These are phyloP conservation scores for Chaetoceros tenuissimus DNA, from an alignment of 108 stramenopile species.

Conservation along the genomic window DNA sequence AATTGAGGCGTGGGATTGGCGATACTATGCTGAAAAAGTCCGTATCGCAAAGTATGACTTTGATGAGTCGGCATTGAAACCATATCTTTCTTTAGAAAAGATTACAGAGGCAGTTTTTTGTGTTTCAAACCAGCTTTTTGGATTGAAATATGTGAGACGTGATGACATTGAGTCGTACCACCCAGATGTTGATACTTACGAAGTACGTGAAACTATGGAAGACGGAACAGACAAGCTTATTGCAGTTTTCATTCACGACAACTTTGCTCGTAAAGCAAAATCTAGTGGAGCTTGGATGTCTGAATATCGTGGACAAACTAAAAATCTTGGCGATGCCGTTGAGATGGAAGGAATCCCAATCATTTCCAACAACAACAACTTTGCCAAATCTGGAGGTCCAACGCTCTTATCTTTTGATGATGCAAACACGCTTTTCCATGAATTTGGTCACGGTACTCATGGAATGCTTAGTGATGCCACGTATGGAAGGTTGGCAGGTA, in stretches of 20 bases:
- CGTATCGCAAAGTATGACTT: constrained; percentile 56
- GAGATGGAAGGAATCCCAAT: constrained; percentile 55
- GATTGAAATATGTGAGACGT: constrained; percentile 43
- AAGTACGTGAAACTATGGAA: constrained; percentile 38
- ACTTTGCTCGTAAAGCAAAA: constrained; percentile 59
- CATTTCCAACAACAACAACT: constrained; percentile 76
- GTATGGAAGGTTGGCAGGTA: constrained; percentile 57
- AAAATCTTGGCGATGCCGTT: constrained; percentile 44
- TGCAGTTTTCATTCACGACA: constrained; percentile 68
- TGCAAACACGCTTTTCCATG: constrained; percentile 47
- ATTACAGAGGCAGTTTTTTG: constrained; percentile 55
- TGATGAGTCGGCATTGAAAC: constrained; percentile 63
- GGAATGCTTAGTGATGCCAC: constrained; percentile 63
- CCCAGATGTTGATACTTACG: constrained; percentile 62
- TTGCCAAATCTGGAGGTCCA: constrained; percentile 37
- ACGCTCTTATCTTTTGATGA: constrained; percentile 63
- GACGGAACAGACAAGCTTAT: constrained; percentile 34
- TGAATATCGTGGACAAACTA: constrained; percentile 67
- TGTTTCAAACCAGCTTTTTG: constrained; percentile 67
- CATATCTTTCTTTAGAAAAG: constrained; percentile 54
- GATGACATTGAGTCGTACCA: constrained; percentile 55
- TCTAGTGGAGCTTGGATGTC: constrained; percentile 74
- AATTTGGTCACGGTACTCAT: constrained; percentile 62
- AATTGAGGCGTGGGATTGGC: constrained; percentile 74
- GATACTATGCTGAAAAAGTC: constrained; percentile 68